Evolutionary conservation across 139 green algal species (phyloP).

Genomic region (Medakamo hakoo): DNA sequence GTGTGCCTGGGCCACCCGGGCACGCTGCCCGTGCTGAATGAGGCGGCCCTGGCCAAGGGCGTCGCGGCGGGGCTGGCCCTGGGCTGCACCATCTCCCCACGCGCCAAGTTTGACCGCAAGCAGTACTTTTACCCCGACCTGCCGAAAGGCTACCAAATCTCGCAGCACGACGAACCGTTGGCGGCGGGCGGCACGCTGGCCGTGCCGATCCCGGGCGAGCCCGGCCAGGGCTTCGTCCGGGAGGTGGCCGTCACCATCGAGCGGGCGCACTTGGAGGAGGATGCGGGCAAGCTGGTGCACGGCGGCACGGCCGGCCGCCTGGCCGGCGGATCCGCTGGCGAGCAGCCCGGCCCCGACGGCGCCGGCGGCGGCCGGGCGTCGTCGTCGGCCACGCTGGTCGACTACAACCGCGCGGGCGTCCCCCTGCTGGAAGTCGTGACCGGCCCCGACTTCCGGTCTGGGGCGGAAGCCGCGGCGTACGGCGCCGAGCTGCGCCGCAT

Average conservation of each 20-base stretch:
- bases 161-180: constrained; percentile 83
- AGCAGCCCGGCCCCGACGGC: constrained; percentile 60
- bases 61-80: constrained; percentile 73
- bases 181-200: constrained; percentile 37
- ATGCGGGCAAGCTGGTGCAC: constrained; percentile 88
- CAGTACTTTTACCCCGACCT: constrained; percentile 99
- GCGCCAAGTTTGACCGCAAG: constrained; percentile 96
- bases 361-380: constrained; percentile 28
- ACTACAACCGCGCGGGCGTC: constrained; percentile 28
- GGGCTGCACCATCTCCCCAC: constrained; percentile 41
- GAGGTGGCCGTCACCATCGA: constrained; percentile 26
- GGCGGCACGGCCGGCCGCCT: constrained; percentile 45
- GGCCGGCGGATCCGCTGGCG: constrained; percentile 37
- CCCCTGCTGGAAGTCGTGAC: constrained; percentile 92
- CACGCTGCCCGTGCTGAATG: constrained; percentile 70
- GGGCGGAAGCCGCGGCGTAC: constrained; percentile 76
- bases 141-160: constrained; percentile 95
- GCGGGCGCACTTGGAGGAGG: constrained; percentile 88
- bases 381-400: not conserved
- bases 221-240: too few relatives aligned
- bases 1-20: constrained; percentile 90
- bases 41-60: constrained; percentile 46
- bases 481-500: constrained; percentile 76
- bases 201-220: constrained; percentile 29
- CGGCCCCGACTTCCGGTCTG: constrained; percentile 82